Evolutionary conservation across 2,329 filamentous ascomycete genomes (phyloP).

Genomic region (Aspergillus unguis): DNA sequence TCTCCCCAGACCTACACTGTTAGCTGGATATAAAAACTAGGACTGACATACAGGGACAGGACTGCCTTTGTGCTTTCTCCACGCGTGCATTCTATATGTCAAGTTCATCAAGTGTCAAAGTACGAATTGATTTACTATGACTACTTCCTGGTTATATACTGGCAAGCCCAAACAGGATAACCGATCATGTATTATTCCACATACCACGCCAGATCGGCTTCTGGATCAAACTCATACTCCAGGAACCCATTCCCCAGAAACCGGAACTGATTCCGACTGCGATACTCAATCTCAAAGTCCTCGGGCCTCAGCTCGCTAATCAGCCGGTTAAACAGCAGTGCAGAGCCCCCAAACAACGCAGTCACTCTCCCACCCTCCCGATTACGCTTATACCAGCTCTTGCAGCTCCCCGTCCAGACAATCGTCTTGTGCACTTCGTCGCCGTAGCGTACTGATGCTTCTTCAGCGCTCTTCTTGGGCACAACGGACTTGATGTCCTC

Average conservation of each 20-base stretch:
- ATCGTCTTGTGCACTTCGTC: constrained; percentile 47
- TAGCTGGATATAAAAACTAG: background rate
- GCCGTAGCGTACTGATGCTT: constrained; percentile 49
- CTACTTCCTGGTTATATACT: too few species aligned
- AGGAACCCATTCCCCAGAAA: constrained; percentile 52
- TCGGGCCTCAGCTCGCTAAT: constrained; percentile 44
- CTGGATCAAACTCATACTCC: constrained; percentile 24
- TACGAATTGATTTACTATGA: background rate
- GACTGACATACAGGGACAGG: constrained; percentile 2
- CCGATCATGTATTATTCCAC: constrained; percentile 9
- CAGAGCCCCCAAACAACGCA: constrained; percentile 46
- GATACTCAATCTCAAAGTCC: constrained; percentile 49
- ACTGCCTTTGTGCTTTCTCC: constrained; percentile 15
- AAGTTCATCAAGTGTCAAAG: background rate
- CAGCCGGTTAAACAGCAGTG: constrained; percentile 37
- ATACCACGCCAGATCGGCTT: constrained; percentile 29
- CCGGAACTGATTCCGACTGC: constrained; percentile 43
- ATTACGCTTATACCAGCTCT: constrained; percentile 54
- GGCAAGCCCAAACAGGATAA: constrained; percentile 3
- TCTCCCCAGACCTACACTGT: constrained; percentile 11
- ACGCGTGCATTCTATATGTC: constrained; percentile 9
- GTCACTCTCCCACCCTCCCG: constrained; percentile 44
- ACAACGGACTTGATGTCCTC: constrained; percentile 32
- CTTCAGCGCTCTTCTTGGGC: constrained; percentile 44
- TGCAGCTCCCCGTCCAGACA: constrained; percentile 37